Evolutionary conservation across 768 basidiomycete species (phyloP), one percentile per base, ranked within the genome.

Genomic region (Termitomyces sp.): DNA sequence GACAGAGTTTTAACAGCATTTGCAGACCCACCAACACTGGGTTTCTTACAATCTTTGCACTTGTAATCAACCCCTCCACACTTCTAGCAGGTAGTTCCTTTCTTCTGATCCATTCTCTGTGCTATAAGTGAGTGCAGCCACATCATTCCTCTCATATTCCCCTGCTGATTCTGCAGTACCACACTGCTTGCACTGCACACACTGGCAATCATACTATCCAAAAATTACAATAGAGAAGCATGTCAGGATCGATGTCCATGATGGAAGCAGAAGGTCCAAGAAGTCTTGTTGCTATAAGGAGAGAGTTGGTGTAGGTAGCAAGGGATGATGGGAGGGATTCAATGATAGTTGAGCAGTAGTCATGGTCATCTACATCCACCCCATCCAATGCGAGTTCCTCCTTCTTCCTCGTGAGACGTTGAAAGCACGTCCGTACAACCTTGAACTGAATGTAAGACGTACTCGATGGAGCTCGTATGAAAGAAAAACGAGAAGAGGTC

Each of bases 271-370:
- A 14, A 4, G 42, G 5, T 10, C 68, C 11, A 15, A 37, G 15
- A 37, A 15, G 35, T 4, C 15, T 37, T 5, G 35, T 37, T 15
- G 35, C 35, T 37, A 14, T 37, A 1, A 37, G 35, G 6, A 37
- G 35, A 37, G 15, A 37, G 15, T 37, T 37, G 15, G 35, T 4
- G 5, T 37, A 37, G 12, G 15, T 37, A 4, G 35, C 35, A 3
- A 37, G 15, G 3, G 14, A 37, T 17, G 15, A 14, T 12, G 35
- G 15, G 5, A 37, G 35, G 15, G 35, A 37, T 12, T 14, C 35
- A 37, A 37, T 37, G 14, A 74, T 70, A 4, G 64, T 68, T 4
- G 65, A 71, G 21, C 52, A 48, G 52, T 73, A 72, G 21, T 73
- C 70, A 5, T 64, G 62, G 9, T 67, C 62, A 22, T 58, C 62